Base-by-base conservation (phyloP, 2,329 filamentous ascomycete genomes). In the Pseudogymnoascus sp. region DNA sequence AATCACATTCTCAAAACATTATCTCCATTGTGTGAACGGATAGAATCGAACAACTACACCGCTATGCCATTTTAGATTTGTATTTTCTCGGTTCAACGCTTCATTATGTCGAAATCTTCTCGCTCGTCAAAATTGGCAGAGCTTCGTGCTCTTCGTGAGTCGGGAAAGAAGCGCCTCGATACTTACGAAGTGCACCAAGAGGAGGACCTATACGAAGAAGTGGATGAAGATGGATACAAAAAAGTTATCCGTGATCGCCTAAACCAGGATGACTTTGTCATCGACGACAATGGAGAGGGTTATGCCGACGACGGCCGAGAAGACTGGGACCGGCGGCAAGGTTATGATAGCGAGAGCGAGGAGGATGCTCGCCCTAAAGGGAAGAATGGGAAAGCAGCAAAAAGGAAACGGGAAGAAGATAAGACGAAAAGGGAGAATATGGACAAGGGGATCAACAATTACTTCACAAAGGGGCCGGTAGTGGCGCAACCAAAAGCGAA, bases 161-260 rank as follows among this genome's bases (percentile, higher is more conserved):
- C 92, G 61, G 94, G 94, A 76, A 96, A 96, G 81, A 97, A 94
- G 77, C 88, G 88, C 67, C 87, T 96, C 67, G 89, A 92, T 70
- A 86, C 84, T 64, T 99, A 97, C 78, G 81, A 96, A 75, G 85
- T 97, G 65, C 84, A 91, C 69, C 88, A 97, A 66, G 89, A 90
- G 69, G 84, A 88, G 67, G 86, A 90, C 68, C 80, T 99, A 49
- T 99, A 97, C 78, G 94, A 97, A 66, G 92, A 96, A 71, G 92
- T 99, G 58, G 92, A 97, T 72, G 94, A 99, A 71, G 93, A 94
- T 71, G 90, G 90, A 60, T 99, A 99, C 81, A 97, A 97, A 79
- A 95, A 95, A 74, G 88, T 97, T 67, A 92, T 99, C 12, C 85
- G 94, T 42, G 86, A 88, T 62, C 88, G 94, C 55, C 81, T 99